phyloP scores from a whole-genome alignment of 768 basidiomycete species.

The Roridomyces roridus region DNA sequence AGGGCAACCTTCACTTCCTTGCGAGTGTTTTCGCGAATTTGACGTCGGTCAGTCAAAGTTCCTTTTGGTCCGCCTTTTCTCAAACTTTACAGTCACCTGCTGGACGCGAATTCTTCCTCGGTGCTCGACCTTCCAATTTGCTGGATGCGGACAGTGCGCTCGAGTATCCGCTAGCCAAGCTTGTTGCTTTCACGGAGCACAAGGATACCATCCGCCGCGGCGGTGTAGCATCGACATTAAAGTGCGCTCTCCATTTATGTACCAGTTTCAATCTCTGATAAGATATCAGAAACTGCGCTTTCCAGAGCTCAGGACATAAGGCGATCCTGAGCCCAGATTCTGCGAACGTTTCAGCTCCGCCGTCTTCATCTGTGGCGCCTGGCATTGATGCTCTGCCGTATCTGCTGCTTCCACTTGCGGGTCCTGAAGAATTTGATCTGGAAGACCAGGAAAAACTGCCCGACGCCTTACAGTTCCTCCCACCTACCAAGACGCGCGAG shows the following conservation, averaged over 20 bases:
- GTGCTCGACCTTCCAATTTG: constrained; percentile 62
- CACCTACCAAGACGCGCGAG: constrained; percentile 85
- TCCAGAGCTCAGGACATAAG: constrained; percentile 69
- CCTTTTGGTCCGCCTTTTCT: constrained; percentile 1
- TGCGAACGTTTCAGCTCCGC: constrained; percentile 57
- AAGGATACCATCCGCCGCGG: constrained; percentile 84
- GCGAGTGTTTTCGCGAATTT: constrained; percentile 95
- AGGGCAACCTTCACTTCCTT: constrained; percentile 88
- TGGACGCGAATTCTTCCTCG: constrained; percentile 83
- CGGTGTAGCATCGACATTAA: constrained; percentile 86
- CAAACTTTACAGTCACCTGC: constrained; percentile 59
- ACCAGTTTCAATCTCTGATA: constrained; percentile 17
- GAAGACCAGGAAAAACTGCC: constrained; percentile 95
- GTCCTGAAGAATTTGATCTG: constrained; percentile 93
- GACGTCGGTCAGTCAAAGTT: constrained; percentile 62
- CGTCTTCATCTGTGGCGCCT: constrained; percentile 62
- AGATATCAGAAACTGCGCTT: constrained; percentile 74
- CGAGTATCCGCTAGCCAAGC: constrained; percentile 84
- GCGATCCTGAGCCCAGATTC: constrained; percentile 75
- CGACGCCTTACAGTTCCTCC: constrained; percentile 84
- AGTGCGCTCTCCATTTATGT: constrained; percentile 44
- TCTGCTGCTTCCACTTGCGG: constrained; percentile 89
- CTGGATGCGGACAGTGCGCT: constrained; percentile 49
- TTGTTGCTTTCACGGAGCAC: constrained; percentile 91
- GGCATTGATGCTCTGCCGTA: constrained; percentile 88